Evolutionary conservation across 1,284 basidiomycete species (phyloP).

Genomic region (Termitomyces sp.): DNA sequence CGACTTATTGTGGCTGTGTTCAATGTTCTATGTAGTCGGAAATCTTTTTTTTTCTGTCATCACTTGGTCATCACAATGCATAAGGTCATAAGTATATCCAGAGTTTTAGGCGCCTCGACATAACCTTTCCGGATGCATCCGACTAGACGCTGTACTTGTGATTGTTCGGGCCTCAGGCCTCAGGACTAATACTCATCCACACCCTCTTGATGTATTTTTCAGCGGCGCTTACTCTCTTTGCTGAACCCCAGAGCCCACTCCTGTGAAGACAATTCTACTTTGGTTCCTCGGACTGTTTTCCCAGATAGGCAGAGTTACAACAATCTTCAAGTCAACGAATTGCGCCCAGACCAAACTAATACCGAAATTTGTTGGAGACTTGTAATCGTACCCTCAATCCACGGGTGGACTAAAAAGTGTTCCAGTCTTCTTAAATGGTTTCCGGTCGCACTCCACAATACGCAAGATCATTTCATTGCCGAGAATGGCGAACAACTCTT

Average conservation of each 20-base stretch:
- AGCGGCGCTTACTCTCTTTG: not conserved
- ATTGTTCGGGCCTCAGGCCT: too few relatives aligned
- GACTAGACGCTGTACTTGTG: not conserved
- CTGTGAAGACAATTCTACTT: not conserved
- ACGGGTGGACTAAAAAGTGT: too few relatives aligned
- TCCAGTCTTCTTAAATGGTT: too few relatives aligned
- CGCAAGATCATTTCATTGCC: too few relatives aligned
- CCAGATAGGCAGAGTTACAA: not conserved
- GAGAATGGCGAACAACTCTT: too few relatives aligned
- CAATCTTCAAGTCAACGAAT: not conserved
- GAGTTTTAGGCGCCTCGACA: too few relatives aligned
- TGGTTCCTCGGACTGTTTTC: not conserved
- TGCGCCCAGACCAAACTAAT: not conserved
- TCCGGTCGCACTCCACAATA: too few relatives aligned
- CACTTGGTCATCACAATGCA: too few relatives aligned
- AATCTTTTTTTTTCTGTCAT: too few relatives aligned
- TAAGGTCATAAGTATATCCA: too few relatives aligned
- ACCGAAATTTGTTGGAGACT: not conserved
- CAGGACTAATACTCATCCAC: too few relatives aligned
- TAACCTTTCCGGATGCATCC: not conserved
- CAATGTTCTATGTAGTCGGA: not conserved
- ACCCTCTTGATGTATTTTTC: not conserved
- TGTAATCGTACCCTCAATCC: too few relatives aligned
- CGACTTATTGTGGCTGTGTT: not conserved
- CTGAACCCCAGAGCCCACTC: not conserved